A percentile compares a stretch with the other conserved stretches of the same genome.
Conservation (phyloP, 2,329 filamentous ascomycete species). For the Aulographum hederae region DNA sequence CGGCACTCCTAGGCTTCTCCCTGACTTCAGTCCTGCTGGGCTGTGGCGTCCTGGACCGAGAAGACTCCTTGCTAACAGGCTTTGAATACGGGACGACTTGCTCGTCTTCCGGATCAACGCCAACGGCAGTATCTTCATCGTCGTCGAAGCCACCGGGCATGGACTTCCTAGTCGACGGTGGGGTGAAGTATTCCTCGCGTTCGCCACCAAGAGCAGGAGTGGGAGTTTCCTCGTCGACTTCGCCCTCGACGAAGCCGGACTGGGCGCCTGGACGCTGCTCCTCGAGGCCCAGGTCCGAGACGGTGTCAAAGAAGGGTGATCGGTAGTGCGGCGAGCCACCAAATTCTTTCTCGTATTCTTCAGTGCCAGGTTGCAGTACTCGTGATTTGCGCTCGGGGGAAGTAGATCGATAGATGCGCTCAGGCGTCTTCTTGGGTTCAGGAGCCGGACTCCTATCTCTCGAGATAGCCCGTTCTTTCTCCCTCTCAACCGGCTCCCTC, state of each 20-base stretch:
- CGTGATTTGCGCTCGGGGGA: constrained; percentile 8
- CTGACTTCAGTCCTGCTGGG: too few species aligned
- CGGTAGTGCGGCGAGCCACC: constrained; percentile 15
- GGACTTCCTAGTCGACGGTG: too few species aligned
- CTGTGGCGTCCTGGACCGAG: too few species aligned
- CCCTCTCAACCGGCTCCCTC: neutral
- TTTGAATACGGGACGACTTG: too few species aligned
- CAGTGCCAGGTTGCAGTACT: constrained; percentile 7
- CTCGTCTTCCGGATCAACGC: too few species aligned
- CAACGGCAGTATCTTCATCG: too few species aligned
- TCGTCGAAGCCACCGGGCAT: constrained; percentile 36
- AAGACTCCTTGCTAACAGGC: too few species aligned
- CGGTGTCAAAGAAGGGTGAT: constrained; percentile 22
- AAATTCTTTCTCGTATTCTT: too few species aligned
- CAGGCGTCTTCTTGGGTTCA: too few species aligned
- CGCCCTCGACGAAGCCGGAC: constrained; percentile 11
- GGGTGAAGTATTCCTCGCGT: constrained; percentile 24
- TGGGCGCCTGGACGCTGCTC: constrained; percentile 13
- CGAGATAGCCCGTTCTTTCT: constrained; percentile 1
- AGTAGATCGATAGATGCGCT: constrained; percentile 6
- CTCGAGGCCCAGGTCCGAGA: constrained; percentile 18
- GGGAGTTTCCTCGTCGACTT: constrained; percentile 4
- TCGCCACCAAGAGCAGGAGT: constrained; percentile 10
- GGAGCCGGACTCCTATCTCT: constrained; percentile 8
- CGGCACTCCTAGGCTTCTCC: too few species aligned